Base-by-base conservation (phyloP, 2,329 filamentous ascomycete species). In the Hypoxylon sp. region DNA sequence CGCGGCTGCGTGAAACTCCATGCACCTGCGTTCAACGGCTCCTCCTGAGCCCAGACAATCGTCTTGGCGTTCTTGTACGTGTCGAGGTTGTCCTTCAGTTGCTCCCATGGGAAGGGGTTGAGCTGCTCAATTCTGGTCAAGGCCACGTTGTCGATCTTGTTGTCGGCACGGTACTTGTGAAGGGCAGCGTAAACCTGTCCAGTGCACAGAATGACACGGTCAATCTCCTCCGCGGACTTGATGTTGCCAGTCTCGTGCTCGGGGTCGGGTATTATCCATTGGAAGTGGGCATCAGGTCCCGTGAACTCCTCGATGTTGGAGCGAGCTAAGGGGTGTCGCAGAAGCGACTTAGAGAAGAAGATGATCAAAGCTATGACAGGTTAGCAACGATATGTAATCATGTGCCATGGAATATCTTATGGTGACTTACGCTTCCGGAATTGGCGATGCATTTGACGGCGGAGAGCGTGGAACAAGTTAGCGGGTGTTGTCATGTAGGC, bases 1-100 rank as follows among this genome's bases (percentile, higher is more conserved):
- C 95, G 91, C 30, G 95, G 95, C 82, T 99, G 95, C n/a, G 90
- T 92, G 82, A 95, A 98, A 77, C 89, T 93, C 95, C 95, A 99
- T 48, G 92, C 92, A 79, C 95, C 95, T 7, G 95, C 95, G 78
- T 99, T 99, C 63, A 99, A 87, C 30, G 95, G 95, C 84, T 99
- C 95, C 79, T 99, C 95, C 81, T 99, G 95, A 71, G 88, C 90
- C 94, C 94, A 99, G 68, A 99, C 93, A 70, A 99, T 93, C 68
- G 93, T 94, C 86, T 97, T 92, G 72, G 94, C 94, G 79, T 99
- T 99, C 77, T 94, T 93, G 84, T 99, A 99, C 79, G 84, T 88
- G 84, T 99, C 94, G 56, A 99, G 87, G 84, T 98, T 98, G 79
- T 98, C 94, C 84, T 91, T 92, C 57, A 99, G 88, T 80, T 95